Evolutionary conservation across 768 basidiomycete species (phyloP).

Genomic region (Royoungia palumana): DNA sequence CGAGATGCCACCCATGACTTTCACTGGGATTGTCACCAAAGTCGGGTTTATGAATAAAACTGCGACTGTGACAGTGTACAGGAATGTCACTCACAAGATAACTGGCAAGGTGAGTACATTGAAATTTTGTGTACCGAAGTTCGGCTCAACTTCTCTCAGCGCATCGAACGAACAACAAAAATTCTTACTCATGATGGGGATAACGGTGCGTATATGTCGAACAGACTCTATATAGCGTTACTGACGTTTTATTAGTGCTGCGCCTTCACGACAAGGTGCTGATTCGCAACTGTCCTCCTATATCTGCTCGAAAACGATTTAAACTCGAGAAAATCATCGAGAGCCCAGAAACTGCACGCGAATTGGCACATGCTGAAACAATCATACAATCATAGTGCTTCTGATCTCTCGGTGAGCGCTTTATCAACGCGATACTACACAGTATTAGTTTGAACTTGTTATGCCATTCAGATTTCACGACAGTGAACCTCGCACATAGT

Average conservation of each 20-base stretch:
- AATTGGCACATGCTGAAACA: constrained; percentile 27
- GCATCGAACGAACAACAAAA: constrained; percentile 73
- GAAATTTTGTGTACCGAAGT: not conserved
- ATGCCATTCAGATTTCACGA: not conserved
- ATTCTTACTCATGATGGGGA: constrained; percentile 72
- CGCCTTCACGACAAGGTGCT: constrained; percentile 67
- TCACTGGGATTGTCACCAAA: constrained; percentile 74
- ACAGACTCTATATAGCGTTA: not conserved
- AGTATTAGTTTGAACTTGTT: not conserved
- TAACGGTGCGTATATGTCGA: constrained; percentile 49
- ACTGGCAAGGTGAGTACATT: constrained; percentile 66
- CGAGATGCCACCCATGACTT: constrained; percentile 74
- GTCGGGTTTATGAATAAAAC: constrained; percentile 83
- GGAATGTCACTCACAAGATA: constrained; percentile 64
- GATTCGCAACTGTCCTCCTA: constrained; percentile 79
- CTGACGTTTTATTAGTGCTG: constrained; percentile 42
- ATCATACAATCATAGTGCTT: not conserved
- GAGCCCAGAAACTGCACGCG: constrained; percentile 66
- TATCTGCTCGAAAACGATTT: constrained; percentile 79
- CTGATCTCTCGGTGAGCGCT: not conserved
- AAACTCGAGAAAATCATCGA: constrained; percentile 60
- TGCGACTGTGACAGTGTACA: constrained; percentile 76
- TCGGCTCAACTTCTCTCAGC: constrained; percentile 38
- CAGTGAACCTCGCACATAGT: too few species aligned
- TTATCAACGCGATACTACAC: not conserved